Percentiles rank a stretch among this genome's conserved stretches.
phyloP scores from a whole-genome alignment of 768 basidiomycete genomes.

The Rhizopogon rudus region DNA sequence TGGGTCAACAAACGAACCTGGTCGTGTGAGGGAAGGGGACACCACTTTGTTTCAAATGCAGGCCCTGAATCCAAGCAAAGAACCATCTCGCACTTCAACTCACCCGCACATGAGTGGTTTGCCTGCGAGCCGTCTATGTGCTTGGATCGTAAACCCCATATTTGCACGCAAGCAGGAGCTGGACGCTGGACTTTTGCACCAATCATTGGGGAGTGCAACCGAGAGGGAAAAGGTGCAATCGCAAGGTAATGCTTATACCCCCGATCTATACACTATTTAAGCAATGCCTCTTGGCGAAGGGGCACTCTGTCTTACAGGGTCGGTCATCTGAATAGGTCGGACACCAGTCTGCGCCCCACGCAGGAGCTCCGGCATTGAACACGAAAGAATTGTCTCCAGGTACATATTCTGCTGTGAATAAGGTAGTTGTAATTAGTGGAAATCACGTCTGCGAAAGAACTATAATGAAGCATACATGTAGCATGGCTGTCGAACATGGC shows the following conservation, averaged over 20 bases:
- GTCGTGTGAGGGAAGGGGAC: conserved; percentile 83
- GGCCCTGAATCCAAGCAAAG: conserved; percentile 80
- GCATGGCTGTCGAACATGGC: conserved; percentile 51
- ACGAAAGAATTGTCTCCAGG: conserved; percentile 59
- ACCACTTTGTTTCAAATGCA: conserved; percentile 85
- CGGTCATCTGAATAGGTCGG: conserved; percentile 64
- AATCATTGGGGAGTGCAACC: conserved; percentile 57
- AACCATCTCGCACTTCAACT: conserved; percentile 77
- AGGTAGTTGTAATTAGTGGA: not conserved
- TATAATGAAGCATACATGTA: conserved; percentile 45
- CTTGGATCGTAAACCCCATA: conserved; percentile 60
- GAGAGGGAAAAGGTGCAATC: conserved; percentile 67
- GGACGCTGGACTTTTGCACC: conserved; percentile 56
- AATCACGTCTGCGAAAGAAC: not conserved
- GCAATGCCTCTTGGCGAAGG: not conserved
- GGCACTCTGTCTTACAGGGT: conserved; percentile 33
- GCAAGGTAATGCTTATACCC: conserved; percentile 77
- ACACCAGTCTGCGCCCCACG: conserved; percentile 95
- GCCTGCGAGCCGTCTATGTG: conserved; percentile 21
- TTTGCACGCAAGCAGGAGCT: conserved; percentile 69
- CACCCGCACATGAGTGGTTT: conserved; percentile 7
- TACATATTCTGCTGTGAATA: conserved; percentile 51
- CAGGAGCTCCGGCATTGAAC: conserved; percentile 84
- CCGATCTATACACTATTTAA: conserved; percentile 34
- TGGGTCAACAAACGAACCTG: conserved; percentile 24